These are phyloP conservation scores for Citeromyces siamensis DNA, from an alignment of 1,139 yeast genomes.

Conservation along the genomic window DNA sequence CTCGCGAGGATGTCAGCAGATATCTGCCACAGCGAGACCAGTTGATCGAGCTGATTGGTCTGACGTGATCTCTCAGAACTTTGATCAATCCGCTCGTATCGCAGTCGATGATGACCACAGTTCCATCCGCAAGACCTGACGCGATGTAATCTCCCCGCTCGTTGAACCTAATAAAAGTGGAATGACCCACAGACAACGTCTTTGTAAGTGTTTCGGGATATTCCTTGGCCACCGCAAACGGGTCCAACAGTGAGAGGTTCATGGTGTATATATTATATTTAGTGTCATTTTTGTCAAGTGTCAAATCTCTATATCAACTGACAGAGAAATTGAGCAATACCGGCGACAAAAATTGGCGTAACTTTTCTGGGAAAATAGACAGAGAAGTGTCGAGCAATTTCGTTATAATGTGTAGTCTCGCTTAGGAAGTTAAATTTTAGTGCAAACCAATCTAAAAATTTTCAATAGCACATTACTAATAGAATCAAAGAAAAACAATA, in stretches of 20 bases:
- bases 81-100: slow-evolving; percentile 50
- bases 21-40: slow-evolving; percentile 76
- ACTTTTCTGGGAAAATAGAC: too few species aligned
- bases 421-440: too few species aligned
- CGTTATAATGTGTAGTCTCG: too few species aligned
- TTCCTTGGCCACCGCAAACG: slow-evolving; percentile 86
- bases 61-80: slow-evolving; percentile 47
- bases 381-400: too few species aligned
- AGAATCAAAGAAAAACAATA: too few species aligned
- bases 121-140: slow-evolving; percentile 72
- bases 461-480: too few species aligned
- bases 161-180: slow-evolving; percentile 65
- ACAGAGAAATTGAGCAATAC: too few species aligned
- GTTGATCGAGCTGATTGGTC: slow-evolving; percentile 62
- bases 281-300: neutral
- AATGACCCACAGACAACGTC: slow-evolving; percentile 57
- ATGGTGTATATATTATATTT: too few species aligned
- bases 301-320: neutral
- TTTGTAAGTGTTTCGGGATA: slow-evolving; percentile 75
- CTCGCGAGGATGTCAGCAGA: slow-evolving; percentile 66
- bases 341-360: too few species aligned
- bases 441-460: too few species aligned
- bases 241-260: slow-evolving; percentile 86
- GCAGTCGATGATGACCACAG: slow-evolving; percentile 66
- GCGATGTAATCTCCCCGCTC: slow-evolving; percentile 82